Conservation (phyloP, 345 rosid species). For the Atalantia buxifolia region DNA sequence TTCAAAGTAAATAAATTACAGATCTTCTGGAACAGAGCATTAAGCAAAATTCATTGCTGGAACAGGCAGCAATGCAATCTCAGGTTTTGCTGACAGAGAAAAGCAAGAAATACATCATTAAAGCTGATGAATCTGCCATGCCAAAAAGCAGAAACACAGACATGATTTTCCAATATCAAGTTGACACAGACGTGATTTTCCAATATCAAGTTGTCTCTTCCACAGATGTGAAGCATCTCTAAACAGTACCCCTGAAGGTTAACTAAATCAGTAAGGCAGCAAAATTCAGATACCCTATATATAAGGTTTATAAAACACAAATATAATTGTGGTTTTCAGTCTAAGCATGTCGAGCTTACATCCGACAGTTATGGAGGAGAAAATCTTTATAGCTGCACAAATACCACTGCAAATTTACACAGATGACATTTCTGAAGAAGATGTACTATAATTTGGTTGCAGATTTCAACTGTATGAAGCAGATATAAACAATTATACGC, state of each 20-base stretch:
- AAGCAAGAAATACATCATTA: background rate
- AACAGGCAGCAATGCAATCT: background rate
- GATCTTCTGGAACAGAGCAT: background rate
- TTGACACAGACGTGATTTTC: background rate
- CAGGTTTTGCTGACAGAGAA: slow-evolving; percentile 4
- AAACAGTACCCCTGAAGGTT: background rate
- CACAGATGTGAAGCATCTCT: background rate
- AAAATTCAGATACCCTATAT: background rate
- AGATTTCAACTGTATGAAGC: background rate
- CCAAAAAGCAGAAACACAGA: background rate
- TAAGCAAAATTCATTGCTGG: background rate
- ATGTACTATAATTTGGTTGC: background rate
- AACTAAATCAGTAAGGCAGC: background rate
- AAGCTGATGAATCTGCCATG: background rate
- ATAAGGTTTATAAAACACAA: background rate
- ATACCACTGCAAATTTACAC: background rate
- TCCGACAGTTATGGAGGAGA: background rate
- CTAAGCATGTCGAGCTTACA: background rate
- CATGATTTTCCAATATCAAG: background rate
- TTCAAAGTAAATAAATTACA: background rate
- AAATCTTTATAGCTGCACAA: background rate
- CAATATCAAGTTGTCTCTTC: background rate
- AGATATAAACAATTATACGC: background rate
- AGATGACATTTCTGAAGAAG: background rate
- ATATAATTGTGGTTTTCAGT: background rate